Base-by-base conservation (phyloP, 2,329 filamentous ascomycete species). In the Colletotrichum kahawae region DNA sequence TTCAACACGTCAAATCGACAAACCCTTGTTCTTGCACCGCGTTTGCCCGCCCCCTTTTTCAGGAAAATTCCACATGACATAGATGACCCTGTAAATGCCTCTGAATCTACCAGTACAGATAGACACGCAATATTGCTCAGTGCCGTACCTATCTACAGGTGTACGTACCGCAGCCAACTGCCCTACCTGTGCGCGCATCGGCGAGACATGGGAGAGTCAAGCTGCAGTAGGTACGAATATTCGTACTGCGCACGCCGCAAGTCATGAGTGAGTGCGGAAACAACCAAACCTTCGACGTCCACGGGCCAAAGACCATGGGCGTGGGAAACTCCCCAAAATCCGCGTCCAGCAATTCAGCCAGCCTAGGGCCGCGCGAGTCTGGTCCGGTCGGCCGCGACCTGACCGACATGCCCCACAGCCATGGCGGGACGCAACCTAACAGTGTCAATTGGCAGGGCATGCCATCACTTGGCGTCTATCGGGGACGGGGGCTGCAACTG, bases 11-110 rank as follows among this genome's bases (percentile, higher is more conserved):
- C 36, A 64, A 64, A 64, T 21, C 34, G 34, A 48, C 36, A n/a
- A 34, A 5, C 65, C 29, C 67, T 38, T 63, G 64, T 75, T 71
- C 70, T 77, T 78, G 73, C 75, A 78, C 77, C 70, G 71, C 70
- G 72, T 70, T 73, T 65, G 21, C 62, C 16, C 24, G 62, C 62
- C 62, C 62, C 62, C 34, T 62, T 48, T 65, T 48, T 48, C 29
- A 21, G 36, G 14, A 31, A 48, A 65, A 48, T n/a, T 48, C 36
- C 29, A 48, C 36, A 31, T 48, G 62, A 51, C 36, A 65, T 51
- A 65, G 34, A 31, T 29, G 43, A 66, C 63, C 38, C 63, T 66
- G 38, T 12, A 51, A 54, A 38, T 54, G 63, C 38, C 24, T 66
- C 63, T 66, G 63, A 18, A 66, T 54, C 63, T 54, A 24, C 34